Conservation (phyloP, 179 eudicot species). For the Gypsophila paniculata region DNA sequence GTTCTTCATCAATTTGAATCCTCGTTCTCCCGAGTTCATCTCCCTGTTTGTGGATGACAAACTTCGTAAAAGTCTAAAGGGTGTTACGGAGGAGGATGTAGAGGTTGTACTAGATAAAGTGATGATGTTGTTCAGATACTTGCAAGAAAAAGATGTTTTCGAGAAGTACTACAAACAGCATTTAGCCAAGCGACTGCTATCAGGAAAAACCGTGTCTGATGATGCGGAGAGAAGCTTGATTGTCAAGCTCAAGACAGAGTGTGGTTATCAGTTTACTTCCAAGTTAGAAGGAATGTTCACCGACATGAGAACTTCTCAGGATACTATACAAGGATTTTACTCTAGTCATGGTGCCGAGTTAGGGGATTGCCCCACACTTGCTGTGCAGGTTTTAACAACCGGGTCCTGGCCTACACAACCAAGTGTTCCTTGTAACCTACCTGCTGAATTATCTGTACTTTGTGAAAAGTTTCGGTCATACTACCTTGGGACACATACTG, state of each 20-base stretch:
- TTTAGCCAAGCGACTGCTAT: constrained; percentile 77
- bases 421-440: constrained; percentile 70
- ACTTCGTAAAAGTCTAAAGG: constrained; percentile 82
- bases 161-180: constrained; percentile 92
- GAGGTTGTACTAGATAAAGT: constrained; percentile 83
- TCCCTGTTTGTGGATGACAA: constrained; percentile 93
- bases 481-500: constrained; percentile 83
- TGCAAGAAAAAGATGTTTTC: constrained; percentile 92
- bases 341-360: constrained; percentile 50
- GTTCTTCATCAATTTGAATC: constrained; percentile 73
- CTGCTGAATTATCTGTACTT: constrained; percentile 57
- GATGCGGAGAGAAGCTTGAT: constrained; percentile 95
- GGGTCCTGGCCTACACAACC: constrained; percentile 95
- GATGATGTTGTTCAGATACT: constrained; percentile 82
- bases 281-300: constrained; percentile 93
- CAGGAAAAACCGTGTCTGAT: constrained; percentile 79
- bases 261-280: constrained; percentile 89
- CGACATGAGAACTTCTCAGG: constrained; percentile 89
- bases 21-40: constrained; percentile 87
- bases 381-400: constrained; percentile 81
- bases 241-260: constrained; percentile 88
- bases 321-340: constrained; percentile 87
- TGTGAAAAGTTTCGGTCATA: constrained; percentile 76
- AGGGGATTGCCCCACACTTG: constrained; percentile 61
- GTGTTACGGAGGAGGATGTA: constrained; percentile 80